Percentiles rank a stretch among this genome's conserved stretches.
Evolutionary conservation across 768 basidiomycete genomes (phyloP).

Genomic region (Kwoniella sp.): DNA sequence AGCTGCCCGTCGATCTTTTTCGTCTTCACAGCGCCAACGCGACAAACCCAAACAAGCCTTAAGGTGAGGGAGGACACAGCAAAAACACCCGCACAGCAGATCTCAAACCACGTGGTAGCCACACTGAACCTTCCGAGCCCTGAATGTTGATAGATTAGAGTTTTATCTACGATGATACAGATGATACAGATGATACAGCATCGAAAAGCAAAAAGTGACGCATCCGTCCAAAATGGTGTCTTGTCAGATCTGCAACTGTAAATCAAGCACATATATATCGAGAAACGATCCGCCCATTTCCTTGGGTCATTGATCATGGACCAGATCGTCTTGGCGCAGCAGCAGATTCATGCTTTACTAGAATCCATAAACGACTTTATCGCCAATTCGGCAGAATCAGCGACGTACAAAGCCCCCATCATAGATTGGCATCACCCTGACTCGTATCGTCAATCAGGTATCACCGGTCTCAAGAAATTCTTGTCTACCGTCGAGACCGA

Average conservation of each 20-base stretch:
- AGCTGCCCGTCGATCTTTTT: not conserved
- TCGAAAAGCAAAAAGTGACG: too few relatives aligned
- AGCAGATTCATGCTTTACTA: constrained; percentile 13
- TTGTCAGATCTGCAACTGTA: too few relatives aligned
- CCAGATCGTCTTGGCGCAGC: not conserved
- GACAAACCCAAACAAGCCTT: constrained; percentile 6
- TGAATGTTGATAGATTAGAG: too few relatives aligned
- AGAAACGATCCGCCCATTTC: too few relatives aligned
- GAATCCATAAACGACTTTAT: constrained; percentile 26
- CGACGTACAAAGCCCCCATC: constrained; percentile 45
- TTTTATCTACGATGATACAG: too few relatives aligned
- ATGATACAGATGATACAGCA: too few relatives aligned
- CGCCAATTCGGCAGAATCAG: not conserved
- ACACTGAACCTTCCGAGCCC: not conserved
- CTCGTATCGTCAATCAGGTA: constrained; percentile 39
- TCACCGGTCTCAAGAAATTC: constrained; percentile 48
- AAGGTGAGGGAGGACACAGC: too few relatives aligned
- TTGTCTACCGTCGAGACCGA: constrained; percentile 30
- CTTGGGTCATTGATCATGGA: not conserved
- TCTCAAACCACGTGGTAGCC: not conserved
- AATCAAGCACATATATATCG: too few relatives aligned
- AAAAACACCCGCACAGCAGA: not conserved
- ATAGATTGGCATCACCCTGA: constrained; percentile 47
- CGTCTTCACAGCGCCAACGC: constrained; percentile 1
- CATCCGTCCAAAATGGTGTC: too few relatives aligned